Evolutionary conservation across 2,329 filamentous ascomycete genomes (phyloP), one percentile per base, ranked within the genome.

Genomic region (Pseudocercospora crystallina): DNA sequence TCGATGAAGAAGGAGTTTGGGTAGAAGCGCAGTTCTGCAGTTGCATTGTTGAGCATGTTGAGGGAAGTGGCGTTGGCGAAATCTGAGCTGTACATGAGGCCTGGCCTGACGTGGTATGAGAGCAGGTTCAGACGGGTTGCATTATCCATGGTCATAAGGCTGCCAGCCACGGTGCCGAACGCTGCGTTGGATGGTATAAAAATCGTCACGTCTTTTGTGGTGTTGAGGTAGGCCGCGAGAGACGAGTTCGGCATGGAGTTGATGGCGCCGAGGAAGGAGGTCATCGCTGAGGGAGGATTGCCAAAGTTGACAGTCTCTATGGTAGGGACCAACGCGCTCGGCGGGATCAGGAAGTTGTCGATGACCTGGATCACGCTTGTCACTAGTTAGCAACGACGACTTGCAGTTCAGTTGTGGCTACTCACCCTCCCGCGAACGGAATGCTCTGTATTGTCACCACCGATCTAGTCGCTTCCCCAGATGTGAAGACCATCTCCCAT

Each of bases 281-380:
- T 79, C 20, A 80, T 67, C 33, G 77, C 75, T 4, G 71, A 67
- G 8, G 67, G 61, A 1, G 69, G 49, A 43, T 51, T 50, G 33
- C 49, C 49, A 10, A 55, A 26, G 39, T 59, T 57, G 46, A 52
- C 57, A n/a, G 43, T 30, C 14, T 50, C 51, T 1, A 76, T 67
- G 0, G 76, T 78, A 12, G 62, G 62, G 7, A 73, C 70, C 14
- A 77, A 61, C 32, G 71, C 73, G 13, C 63, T 52, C 0, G 79
- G 80, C 2, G 78, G 76, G 1, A 78, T 71, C 36, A 81, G 67
- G 15, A 81, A 68, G 31, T 75, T 76, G 65, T 81, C 78, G 43
- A 80, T 71, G 5, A 80, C 64, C 44, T 82, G 79, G 2, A 84
- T 75, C 29, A 79, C 69, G 20, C 80, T 80, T 14, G 8, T 26